These are phyloP conservation scores for Takashimella koratensis DNA, from an alignment of 1,284 basidiomycete species.

Conservation along the genomic window DNA sequence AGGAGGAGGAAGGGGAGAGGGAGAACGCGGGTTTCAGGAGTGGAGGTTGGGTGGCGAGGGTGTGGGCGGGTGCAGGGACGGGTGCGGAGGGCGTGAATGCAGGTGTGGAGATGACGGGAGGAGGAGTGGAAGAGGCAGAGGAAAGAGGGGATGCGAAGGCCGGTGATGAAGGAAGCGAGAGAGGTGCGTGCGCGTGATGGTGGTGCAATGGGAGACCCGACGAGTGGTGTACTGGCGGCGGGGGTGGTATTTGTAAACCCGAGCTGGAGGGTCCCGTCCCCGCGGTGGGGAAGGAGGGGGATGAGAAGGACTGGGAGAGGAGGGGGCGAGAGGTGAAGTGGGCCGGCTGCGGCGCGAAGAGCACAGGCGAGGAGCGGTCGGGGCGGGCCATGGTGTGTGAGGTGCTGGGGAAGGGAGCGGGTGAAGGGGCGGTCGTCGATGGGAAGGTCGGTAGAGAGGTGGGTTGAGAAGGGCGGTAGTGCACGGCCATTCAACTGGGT, in stretches of 20 bases:
- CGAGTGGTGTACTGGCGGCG: not conserved
- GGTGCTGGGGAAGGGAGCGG: not conserved
- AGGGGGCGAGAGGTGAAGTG: not conserved
- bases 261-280: not conserved
- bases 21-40: not conserved
- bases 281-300: not conserved
- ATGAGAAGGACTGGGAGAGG: not conserved
- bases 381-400: not conserved
- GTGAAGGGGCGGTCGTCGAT: no score
- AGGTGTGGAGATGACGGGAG: not conserved
- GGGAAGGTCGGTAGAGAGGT: no score
- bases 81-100: no score
- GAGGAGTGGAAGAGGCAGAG: not conserved
- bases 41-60: not conserved
- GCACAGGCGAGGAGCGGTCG: not conserved
- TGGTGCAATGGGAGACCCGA: not conserved
- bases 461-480: no score
- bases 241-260: not conserved
- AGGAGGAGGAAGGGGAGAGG: slow-evolving; percentile 6
- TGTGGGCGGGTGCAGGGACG: not conserved
- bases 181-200: no score
- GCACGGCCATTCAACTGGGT: no score
- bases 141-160: not conserved
- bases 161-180: not conserved
- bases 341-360: not conserved